These are phyloP conservation scores for Astrocystis sublimbata DNA, from an alignment of 495 filamentous ascomycete genomes.

Conservation along the genomic window DNA sequence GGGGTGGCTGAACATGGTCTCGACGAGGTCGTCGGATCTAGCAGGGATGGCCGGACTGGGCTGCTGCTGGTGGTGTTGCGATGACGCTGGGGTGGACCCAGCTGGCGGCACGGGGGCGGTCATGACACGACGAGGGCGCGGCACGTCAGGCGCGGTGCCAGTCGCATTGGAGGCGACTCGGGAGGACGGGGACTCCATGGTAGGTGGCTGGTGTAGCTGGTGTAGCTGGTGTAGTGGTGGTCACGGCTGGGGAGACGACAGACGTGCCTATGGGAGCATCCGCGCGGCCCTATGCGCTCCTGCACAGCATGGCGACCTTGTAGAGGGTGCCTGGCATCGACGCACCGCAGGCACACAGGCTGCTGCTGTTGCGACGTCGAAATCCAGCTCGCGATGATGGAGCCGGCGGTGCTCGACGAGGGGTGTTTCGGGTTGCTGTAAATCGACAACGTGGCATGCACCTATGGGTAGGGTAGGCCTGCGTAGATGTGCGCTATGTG, in stretches of 20 bases:
- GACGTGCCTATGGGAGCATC: neutral
- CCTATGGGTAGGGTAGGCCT: neutral
- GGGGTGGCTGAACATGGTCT: conserved; percentile 70
- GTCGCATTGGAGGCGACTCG: conserved; percentile 2
- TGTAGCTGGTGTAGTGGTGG: no score
- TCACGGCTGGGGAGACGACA: neutral
- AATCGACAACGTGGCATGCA: neutral
- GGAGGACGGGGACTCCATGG: conserved; percentile 22
- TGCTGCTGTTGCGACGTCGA: neutral
- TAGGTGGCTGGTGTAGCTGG: no score
- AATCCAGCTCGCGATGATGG: neutral
- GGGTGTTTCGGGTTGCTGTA: neutral
- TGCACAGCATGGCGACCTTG: neutral
- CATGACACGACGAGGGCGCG: conserved; percentile 42
- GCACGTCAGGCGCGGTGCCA: conserved; percentile 18
- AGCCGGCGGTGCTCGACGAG: neutral
- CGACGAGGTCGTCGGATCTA: conserved; percentile 48
- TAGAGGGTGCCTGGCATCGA: neutral
- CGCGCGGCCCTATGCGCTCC: neutral
- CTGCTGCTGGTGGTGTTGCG: no score
- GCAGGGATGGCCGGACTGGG: conserved; percentile 8
- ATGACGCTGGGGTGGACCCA: conserved; percentile 23
- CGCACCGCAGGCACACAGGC: neutral
- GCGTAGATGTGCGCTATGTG: no score
- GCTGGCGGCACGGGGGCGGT: conserved; percentile 36